Base-by-base conservation (phyloP, 257 asterid genomes). In the Echites panduratus region DNA sequence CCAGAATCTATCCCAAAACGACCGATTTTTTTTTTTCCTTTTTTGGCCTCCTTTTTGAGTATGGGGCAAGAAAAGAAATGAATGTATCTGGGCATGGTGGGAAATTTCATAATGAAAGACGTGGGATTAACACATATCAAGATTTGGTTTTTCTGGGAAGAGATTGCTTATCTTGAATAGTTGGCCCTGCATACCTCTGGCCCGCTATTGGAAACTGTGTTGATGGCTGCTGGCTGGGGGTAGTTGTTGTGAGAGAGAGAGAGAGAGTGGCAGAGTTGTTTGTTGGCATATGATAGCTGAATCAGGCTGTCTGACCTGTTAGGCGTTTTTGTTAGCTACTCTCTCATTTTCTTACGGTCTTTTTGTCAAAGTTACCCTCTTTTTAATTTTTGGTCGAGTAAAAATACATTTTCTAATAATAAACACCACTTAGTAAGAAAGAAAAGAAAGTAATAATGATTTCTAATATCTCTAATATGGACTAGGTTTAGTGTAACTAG, bases 81-180 rank as follows among this genome's bases (percentile, higher is more conserved):
- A 50, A 64, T 69, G 54, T 57, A 68, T 76, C 64, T 50, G 62
- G 26, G 76, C 69, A 70, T 53, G 5, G 2, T 1, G 66, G 73
- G 41, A 61, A 58, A 72, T 56, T 72, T 61, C 45, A 66, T 53
- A 52, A 71, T 1, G 43, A 73, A 66, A 29, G 19, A 73, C 38
- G 38, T 26, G 68, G 50, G 74, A 19, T 29, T 65, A 73, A 76
- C 85, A 76, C 84, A 87, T 86, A 82, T 65, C 87, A 44, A 62
- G 84, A 73, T 45, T 54, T 73, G 73, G 58, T 72, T 53, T 43
- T 62, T 27, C 7, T 43, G 7, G 17, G 43, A 35, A 68, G 75
- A 50, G 70, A 79, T 76, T 83, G 69, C 84, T 87, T 89, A 91
- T 88, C 96, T 79, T 79, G 78, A 85, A 85, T 76, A 96, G 86